Evolutionary conservation across 371 early-diverging fungal genomes (phyloP).

Genomic region (Vairimorpha ceranae): DNA sequence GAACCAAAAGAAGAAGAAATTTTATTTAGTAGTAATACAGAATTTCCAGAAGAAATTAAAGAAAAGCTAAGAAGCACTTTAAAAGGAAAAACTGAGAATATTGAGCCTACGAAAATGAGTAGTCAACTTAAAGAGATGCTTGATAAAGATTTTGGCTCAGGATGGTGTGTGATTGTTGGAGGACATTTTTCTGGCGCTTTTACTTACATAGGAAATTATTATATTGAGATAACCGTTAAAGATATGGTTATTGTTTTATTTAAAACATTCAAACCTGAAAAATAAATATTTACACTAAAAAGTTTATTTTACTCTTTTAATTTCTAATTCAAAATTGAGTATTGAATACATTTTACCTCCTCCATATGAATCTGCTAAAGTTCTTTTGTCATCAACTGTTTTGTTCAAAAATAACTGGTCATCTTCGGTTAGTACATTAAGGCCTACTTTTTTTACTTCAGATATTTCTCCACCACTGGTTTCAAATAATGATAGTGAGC

Average conservation of each 20-base stretch:
- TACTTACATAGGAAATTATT: constrained; percentile 35
- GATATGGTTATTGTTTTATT: constrained; percentile 14
- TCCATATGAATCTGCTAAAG: neutral
- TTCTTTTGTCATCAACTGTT: constrained; percentile 1
- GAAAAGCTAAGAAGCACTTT: neutral
- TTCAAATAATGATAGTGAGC: neutral
- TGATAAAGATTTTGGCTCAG: constrained; percentile 55
- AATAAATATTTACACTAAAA: neutral
- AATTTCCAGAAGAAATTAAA: constrained; percentile 25
- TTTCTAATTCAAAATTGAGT: neutral
- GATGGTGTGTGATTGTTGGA: constrained; percentile 62
- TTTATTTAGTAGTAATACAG: constrained; percentile 3
- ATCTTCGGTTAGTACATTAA: constrained; percentile 7
- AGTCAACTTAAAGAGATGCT: constrained; percentile 45
- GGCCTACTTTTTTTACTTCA: neutral
- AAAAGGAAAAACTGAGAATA: constrained; percentile 9
- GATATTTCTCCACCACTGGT: neutral
- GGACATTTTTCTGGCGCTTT: constrained; percentile 57
- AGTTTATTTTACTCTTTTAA: neutral
- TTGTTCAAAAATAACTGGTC: neutral
- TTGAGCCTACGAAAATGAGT: constrained; percentile 16
- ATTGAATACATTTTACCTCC: neutral
- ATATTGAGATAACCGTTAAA: constrained; percentile 19
- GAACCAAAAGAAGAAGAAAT: constrained; percentile 15
- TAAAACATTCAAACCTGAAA: constrained; percentile 15